phyloP scores from a whole-genome alignment of 2,329 filamentous ascomycete genomes.

The Ascomycota sp. region DNA sequence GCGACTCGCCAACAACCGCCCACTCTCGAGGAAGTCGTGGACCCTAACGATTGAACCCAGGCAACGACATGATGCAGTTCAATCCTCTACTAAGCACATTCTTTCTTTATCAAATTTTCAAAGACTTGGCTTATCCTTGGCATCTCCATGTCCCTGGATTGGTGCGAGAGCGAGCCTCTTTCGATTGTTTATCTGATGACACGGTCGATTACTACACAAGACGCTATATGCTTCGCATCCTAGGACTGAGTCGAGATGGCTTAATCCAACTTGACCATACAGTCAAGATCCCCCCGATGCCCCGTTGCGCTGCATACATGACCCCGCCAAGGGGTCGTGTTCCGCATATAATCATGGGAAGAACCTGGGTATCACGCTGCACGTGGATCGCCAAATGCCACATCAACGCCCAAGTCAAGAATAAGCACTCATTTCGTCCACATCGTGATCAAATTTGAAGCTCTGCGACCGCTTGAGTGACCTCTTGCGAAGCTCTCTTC shows the following conservation, averaged over 20 bases:
- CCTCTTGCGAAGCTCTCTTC: slow-evolving; percentile 54
- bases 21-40: no score
- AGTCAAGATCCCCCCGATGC: slow-evolving; percentile 2
- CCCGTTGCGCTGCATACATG: slow-evolving; percentile 3
- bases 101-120: no score
- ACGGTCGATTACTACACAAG: no score
- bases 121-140: no score
- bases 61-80: no score
- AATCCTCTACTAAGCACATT: no score
- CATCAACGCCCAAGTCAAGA: slow-evolving; percentile 11
- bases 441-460: slow-evolving; percentile 21
- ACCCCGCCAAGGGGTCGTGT: slow-evolving; percentile 5
- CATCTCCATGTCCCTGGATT: no score
- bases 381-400: slow-evolving; percentile 9
- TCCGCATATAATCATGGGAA: slow-evolving; percentile 7
- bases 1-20: no score
- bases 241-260: background rate
- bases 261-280: slow-evolving; percentile 1
- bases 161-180: no score
- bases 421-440: slow-evolving; percentile 5
- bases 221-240: background rate
- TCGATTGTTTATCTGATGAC: no score
- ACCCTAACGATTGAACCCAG: no score
- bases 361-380: slow-evolving; percentile 13
- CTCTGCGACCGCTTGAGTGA: slow-evolving; percentile 47